phyloP scores from a whole-genome alignment of 306 rosid genomes.

The Cucumis cinereus region DNA sequence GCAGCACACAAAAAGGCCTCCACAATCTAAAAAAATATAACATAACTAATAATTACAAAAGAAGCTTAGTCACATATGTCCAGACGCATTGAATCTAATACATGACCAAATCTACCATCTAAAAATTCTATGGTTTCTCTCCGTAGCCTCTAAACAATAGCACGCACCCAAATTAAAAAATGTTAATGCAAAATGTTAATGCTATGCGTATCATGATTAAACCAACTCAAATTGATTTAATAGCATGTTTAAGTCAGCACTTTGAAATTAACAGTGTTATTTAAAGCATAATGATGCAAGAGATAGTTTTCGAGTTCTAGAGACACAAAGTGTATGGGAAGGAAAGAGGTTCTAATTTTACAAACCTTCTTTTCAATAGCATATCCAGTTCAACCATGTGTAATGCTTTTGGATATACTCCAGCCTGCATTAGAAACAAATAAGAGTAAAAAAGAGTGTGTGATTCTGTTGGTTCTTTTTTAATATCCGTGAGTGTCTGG shows the following conservation, averaged over 20 bases:
- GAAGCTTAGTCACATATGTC: no score
- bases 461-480: not conserved
- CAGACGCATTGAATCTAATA: no score
- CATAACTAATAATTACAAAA: no score
- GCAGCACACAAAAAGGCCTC: no score
- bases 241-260: not conserved
- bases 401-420: conserved; percentile 52
- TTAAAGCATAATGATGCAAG: not conserved
- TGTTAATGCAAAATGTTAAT: no score
- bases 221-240: not conserved
- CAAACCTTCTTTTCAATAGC: conserved; percentile 65
- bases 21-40: no score
- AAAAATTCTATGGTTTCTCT: no score
- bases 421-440: conserved; percentile 31
- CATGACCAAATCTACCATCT: no score
- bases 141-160: no score
- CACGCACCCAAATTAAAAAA: not conserved
- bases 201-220: not conserved
- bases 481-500: no score
- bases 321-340: not conserved
- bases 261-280: not conserved
- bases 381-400: conserved; percentile 65
- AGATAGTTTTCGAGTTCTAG: not conserved
- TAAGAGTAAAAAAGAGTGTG: not conserved
- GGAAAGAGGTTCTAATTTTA: conserved; percentile 1